Base-by-base conservation (phyloP, 2,329 filamentous ascomycete species). In the Colletotrichum shisoi region DNA sequence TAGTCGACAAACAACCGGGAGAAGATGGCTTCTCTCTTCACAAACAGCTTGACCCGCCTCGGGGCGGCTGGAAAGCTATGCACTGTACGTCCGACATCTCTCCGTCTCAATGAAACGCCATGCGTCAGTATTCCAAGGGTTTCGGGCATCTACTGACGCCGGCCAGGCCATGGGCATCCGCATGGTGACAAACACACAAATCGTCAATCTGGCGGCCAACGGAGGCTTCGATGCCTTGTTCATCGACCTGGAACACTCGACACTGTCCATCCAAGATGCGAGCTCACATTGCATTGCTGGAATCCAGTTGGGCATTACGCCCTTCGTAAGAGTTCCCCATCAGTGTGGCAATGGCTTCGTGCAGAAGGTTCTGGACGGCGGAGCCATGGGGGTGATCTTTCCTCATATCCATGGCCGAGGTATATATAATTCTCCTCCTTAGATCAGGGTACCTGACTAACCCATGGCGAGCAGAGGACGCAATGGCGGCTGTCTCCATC, bases 221-320 rank as follows among this genome's bases (percentile, higher is more conserved):
- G 74, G 73, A 3, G 76, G 76, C 21, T 79, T 74, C 57, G 75
- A 80, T 57, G 68, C 74, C 7, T 69, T 80, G 0, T 79, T 79
- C 70, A 78, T 80, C 63, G 78, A 80, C 42, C 71, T 79, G 7
- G 77, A 80, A 68, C 78, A 79, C 52, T 74, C 75, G 4, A 71
- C 70, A 3, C 67, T 79, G 4, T 75, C 75, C 0, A 56, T 78
- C 3, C 70, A 72, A 19, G 72, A 78, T 27, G 73, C 73, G 2
- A 74, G 73, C 63, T 71, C 72, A 17, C 69, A 78, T 1, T 76
- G 74, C 62, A 71, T 67, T 3, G 70, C 73, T 0, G 76, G 71
- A 0, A 67, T 76, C 7, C 62, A 53, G 7, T 4, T 57, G 5
- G 62, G 62, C 3, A 27, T 67, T 3, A 69, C 73, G 4, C 73